These are phyloP conservation scores for Omphalotus guepiniiformis DNA, from an alignment of 768 basidiomycete genomes.

Conservation along the genomic window DNA sequence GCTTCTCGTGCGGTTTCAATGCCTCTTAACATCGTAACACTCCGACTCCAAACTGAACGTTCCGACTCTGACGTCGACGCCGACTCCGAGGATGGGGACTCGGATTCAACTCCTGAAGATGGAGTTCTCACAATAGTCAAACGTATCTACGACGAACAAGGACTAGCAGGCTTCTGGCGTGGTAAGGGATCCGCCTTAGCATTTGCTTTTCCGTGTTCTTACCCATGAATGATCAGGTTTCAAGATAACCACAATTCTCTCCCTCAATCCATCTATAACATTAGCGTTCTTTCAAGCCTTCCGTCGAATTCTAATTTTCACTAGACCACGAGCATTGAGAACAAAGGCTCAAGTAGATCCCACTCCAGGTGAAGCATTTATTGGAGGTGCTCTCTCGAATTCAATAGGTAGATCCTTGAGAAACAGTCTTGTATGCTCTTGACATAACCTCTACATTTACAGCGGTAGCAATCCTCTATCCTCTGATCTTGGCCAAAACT, in stretches of 20 bases:
- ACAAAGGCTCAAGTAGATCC: slow-evolving; percentile 22
- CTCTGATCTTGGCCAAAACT: slow-evolving; percentile 58
- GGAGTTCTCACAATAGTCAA: slow-evolving; percentile 30
- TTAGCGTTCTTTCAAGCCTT: slow-evolving; percentile 50
- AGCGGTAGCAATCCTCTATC: slow-evolving; percentile 49
- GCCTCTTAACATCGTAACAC: slow-evolving; percentile 53
- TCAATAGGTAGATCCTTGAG: slow-evolving; percentile 34
- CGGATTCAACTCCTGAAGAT: slow-evolving; percentile 14
- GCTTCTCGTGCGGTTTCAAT: slow-evolving; percentile 50
- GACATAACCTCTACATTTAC: neutral
- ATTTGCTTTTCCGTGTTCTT: neutral
- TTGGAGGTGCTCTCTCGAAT: slow-evolving; percentile 54
- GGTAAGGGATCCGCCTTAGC: slow-evolving; percentile 27
- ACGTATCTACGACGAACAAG: slow-evolving; percentile 44
- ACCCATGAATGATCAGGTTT: slow-evolving; percentile 35
- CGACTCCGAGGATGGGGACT: slow-evolving; percentile 5
- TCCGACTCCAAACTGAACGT: slow-evolving; percentile 45
- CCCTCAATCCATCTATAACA: slow-evolving; percentile 56
- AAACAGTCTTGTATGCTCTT: neutral
- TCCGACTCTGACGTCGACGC: slow-evolving; percentile 27
- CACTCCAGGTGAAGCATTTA: slow-evolving; percentile 43
- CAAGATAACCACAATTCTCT: slow-evolving; percentile 42
- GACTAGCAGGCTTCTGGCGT: slow-evolving; percentile 53
- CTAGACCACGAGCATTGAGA: slow-evolving; percentile 9
- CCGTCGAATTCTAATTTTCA: slow-evolving; percentile 32